Conservation (phyloP, 768 basidiomycete species). For the Pulveroboletus sp. region DNA sequence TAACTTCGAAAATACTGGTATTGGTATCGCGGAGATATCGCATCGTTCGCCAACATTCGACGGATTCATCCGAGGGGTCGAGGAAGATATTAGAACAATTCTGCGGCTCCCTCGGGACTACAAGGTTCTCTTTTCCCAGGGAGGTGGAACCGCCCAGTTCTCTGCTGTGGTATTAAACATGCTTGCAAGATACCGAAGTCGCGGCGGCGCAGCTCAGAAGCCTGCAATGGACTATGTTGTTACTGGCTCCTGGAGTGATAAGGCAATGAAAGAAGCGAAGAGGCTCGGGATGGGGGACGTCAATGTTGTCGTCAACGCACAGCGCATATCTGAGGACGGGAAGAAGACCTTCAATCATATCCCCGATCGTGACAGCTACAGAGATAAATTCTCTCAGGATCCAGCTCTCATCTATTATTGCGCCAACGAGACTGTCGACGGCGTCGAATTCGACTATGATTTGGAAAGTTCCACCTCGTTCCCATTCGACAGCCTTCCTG, state of each 20-base stretch:
- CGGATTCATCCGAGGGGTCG: conserved; percentile 57
- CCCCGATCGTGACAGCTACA: conserved; percentile 67
- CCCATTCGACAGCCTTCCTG: conserved; percentile 72
- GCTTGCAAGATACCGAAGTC: conserved; percentile 76
- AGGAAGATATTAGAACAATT: conserved; percentile 65
- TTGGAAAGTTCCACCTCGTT: conserved; percentile 57
- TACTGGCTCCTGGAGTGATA: conserved; percentile 90
- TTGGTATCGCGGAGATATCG: conserved; percentile 94
- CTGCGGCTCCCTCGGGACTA: conserved; percentile 82
- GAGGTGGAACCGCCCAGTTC: conserved; percentile 90
- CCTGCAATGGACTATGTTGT: conserved; percentile 81
- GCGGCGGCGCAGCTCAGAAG: conserved; percentile 53
- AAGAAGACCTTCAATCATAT: conserved; percentile 74
- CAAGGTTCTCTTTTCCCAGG: conserved; percentile 87
- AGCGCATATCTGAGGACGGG: conserved; percentile 50
- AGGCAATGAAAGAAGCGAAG: conserved; percentile 77
- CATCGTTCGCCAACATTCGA: conserved; percentile 91
- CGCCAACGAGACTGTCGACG: conserved; percentile 98
- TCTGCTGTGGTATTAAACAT: conserved; percentile 90
- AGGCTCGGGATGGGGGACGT: conserved; percentile 58
- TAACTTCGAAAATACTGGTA: conserved; percentile 86
- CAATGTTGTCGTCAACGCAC: conserved; percentile 69
- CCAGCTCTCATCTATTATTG: conserved; percentile 96
- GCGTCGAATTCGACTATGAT: conserved; percentile 77
- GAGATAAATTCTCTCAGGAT: conserved; percentile 58